Percentiles rank a stretch among this genome's conserved stretches.
These are phyloP conservation scores for Castanopsis chinensis DNA, from an alignment of 306 rosid genomes.

Conservation along the genomic window DNA sequence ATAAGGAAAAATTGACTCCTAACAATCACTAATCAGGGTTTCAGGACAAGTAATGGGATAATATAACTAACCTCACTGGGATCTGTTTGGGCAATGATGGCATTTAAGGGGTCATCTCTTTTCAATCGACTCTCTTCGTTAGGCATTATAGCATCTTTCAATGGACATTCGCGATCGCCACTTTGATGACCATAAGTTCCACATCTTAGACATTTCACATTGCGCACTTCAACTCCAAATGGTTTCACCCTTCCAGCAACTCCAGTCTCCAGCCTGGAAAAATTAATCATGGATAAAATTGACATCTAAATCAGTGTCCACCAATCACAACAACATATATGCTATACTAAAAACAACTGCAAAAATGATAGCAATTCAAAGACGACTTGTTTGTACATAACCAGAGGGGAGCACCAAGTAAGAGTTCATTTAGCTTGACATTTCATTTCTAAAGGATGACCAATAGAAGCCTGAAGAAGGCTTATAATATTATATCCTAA, in stretches of 20 bases:
- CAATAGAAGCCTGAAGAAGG: conserved; percentile 3
- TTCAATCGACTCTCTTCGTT: conserved; percentile 80
- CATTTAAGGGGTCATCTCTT: conserved; percentile 95
- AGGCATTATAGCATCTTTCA: conserved; percentile 93
- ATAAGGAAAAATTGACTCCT: not conserved
- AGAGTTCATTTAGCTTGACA: conserved; percentile 2
- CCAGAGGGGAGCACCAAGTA: not conserved
- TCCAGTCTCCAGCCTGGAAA: conserved; percentile 85
- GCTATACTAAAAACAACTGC: not conserved
- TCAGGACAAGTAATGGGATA: not conserved
- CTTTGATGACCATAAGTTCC: conserved; percentile 93
- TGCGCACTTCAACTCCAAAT: conserved; percentile 91
- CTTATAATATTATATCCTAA: conserved; percentile 1
- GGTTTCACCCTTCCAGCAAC: conserved; percentile 79
- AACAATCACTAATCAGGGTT: not conserved
- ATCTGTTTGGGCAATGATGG: conserved; percentile 81
- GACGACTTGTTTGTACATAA: not conserved
- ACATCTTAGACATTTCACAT: conserved; percentile 91
- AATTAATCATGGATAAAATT: conserved; percentile 21
- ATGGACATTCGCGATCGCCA: conserved; percentile 95
- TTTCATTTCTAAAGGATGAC: conserved; percentile 5
- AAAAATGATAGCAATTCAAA: conserved; percentile 1
- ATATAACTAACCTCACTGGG: conserved; percentile 59
- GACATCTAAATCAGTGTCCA: not conserved
- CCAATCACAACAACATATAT: not conserved